Conservation (phyloP, 176 grass and related monocot species). For the Dendrocalamus sinicus region DNA sequence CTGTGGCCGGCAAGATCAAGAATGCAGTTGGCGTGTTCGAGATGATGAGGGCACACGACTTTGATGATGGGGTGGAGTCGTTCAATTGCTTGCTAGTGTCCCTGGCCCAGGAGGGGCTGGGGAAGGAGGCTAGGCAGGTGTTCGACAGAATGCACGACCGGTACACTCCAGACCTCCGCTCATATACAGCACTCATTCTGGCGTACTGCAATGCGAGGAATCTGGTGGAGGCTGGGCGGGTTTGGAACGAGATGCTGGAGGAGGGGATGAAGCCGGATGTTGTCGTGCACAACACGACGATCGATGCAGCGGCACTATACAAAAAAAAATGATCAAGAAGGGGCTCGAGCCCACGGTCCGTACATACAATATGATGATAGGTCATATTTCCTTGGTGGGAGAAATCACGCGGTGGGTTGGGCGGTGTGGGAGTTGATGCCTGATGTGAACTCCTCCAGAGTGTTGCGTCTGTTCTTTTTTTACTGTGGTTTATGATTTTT, state of each 20-base stretch:
- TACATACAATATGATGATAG: slow-evolving; percentile 99
- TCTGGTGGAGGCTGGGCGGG: slow-evolving; percentile 65
- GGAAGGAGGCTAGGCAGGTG: slow-evolving; percentile 72
- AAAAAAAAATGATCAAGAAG: slow-evolving; percentile 87
- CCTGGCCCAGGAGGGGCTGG: slow-evolving; percentile 63
- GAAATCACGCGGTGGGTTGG: slow-evolving; percentile 77
- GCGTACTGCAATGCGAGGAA: slow-evolving; percentile 84
- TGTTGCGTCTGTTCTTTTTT: too few relatives aligned
- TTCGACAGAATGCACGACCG: slow-evolving; percentile 68
- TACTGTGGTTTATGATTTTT: too few relatives aligned
- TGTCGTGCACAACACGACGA: slow-evolving; percentile 79
- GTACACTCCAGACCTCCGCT: slow-evolving; percentile 60
- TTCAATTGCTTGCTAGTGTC: slow-evolving; percentile 83
- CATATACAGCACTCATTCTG: slow-evolving; percentile 68
- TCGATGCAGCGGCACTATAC: slow-evolving; percentile 71
- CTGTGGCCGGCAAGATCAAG: slow-evolving; percentile 64
- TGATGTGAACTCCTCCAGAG: slow-evolving; percentile 83
- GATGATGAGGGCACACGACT: slow-evolving; percentile 66
- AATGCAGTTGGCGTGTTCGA: slow-evolving; percentile 75
- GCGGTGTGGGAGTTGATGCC: slow-evolving; percentile 87
- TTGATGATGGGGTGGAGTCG: slow-evolving; percentile 69
- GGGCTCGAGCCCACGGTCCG: slow-evolving; percentile 72
- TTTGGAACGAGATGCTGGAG: slow-evolving; percentile 94
- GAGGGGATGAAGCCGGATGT: slow-evolving; percentile 72
- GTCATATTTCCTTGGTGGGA: slow-evolving; percentile 71